Base-by-base conservation (phyloP, 805 yeast genomes). In the Sugiyamaella marilandica region DNA sequence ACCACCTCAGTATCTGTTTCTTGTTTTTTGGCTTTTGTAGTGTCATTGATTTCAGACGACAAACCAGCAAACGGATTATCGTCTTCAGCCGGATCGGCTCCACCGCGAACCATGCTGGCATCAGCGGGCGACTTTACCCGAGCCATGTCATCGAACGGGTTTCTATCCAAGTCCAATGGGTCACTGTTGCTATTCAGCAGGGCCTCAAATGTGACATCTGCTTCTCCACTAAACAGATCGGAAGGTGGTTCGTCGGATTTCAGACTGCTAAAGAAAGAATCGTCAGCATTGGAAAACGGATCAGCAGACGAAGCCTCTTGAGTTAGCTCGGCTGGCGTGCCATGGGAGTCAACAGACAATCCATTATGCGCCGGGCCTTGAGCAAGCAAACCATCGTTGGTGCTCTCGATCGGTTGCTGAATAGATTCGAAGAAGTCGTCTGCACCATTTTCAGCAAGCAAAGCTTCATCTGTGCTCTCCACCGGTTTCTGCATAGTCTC, bases 91-190 rank as follows among this genome's bases (percentile, higher is more conserved):
- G 7, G 7, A 7, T 24, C 29, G 3, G 29, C 29, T 24, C 7
- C 29, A 5, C 29, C 29, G 33, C 29, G 26, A n/a, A 43, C 31
- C 10, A 49, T 11, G 21, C 26, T 14, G 19, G 13, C 35, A 2
- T 16, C 44, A 14, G 44, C 14, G 11, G 46, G 11, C 3, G 14
- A 36, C 11, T 33, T 14, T 16, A 18, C 34, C 19, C 24, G 35
- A 13, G 44, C 45, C 34, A 33, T 36, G 2, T 35, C 34, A 10
- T 44, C 47, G 16, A 44, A 44, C 26, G 51, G 51, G 41, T 49
- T 49, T 7, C 41, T 33, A 32, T 36, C 45, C 29, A 29, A 16
- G 24, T 36, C 44, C 21, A 39, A 9, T 16, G 19, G 24, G 13
- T 16, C 24, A 34, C n/a, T 34, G 16, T 10, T 21, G 18, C 35